Conservation (phyloP, 495 filamentous ascomycete genomes). For the Penicillium angulare region DNA sequence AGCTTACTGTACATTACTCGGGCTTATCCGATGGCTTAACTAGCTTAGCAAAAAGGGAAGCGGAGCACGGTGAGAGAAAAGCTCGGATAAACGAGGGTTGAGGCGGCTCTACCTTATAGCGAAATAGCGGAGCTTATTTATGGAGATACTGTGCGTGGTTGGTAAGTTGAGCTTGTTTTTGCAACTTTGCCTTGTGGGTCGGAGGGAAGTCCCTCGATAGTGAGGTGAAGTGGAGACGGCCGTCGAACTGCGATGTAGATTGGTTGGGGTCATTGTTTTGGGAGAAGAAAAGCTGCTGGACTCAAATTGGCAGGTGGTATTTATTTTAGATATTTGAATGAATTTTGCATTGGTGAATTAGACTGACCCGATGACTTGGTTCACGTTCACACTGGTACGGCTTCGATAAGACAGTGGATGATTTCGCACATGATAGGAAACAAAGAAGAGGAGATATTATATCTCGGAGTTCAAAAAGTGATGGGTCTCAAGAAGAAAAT, state of each 20-base stretch:
- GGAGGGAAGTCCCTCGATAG: too few species aligned
- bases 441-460: too few species aligned
- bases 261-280: not conserved
- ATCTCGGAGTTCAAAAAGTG: too few species aligned
- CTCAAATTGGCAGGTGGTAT: not conserved
- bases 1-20: not conserved
- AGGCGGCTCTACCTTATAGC: too few species aligned
- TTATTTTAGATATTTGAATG: not conserved
- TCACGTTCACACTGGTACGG: too few species aligned
- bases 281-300: not conserved
- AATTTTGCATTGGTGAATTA: not conserved
- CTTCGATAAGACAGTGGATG: too few species aligned
- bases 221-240: constrained; percentile 1
- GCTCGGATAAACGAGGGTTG: too few species aligned
- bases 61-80: not conserved
- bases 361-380: not conserved
- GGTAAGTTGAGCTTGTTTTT: too few species aligned
- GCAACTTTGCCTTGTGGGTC: too few species aligned
- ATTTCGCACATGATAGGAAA: too few species aligned
- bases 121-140: too few species aligned
- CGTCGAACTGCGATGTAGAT: not conserved
- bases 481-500: too few species aligned
- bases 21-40: not conserved
- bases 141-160: not conserved
- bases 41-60: not conserved